Base-by-base conservation (phyloP, 768 basidiomycete species). In the Trametes cingulata region DNA sequence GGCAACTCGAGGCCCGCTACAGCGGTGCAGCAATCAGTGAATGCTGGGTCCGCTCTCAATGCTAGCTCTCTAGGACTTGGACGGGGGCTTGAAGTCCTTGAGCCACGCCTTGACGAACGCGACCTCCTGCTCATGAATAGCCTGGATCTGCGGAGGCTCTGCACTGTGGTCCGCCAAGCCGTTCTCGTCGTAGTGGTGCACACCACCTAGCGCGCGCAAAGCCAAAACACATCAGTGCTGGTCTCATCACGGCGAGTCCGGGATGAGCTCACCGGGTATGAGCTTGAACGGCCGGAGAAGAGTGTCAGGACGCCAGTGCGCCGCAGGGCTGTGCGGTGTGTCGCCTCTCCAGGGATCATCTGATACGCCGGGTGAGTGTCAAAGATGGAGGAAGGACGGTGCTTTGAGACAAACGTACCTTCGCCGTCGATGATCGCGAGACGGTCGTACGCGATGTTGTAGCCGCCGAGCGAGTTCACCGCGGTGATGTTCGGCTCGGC, bases 291-390 rank as follows among this genome's bases (percentile, higher is more conserved):
- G 95, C 37, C 81, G 80, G 24, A 85, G 67, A 13, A 85, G 73
- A 1, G 92, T 93, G 73, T 93, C 92, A 27, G 79, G 71, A 17
- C 94, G 80, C 36, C 82, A 77, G 12, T 76, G 68, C 7, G 93
- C 93, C 2, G 87, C 81, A 52, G 81, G 78, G 62, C 88, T 88
- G 71, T 92, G 91, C 0, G 91, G 89, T 14, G 90, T 92, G 67
- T 85, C 85, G 1, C 93, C 91, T 60, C 89, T 82, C 94, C 94
- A 96, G 14, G 94, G 93, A 73, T 95, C 94, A 35, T 85, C 91
- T 91, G 3, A 33, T 10, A 9, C 33, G 37, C 22, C 45, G 4
- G 46, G 10, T 51, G 0, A 19, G n/a, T 15, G 17, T 25, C 1
- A 29, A 14, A 7, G 35, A 17, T 19, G 46, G 14, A 10, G 15